Evolutionary conservation across 2,329 filamentous ascomycete species (phyloP).

Genomic region (Ascochyta clinopodiicola): DNA sequence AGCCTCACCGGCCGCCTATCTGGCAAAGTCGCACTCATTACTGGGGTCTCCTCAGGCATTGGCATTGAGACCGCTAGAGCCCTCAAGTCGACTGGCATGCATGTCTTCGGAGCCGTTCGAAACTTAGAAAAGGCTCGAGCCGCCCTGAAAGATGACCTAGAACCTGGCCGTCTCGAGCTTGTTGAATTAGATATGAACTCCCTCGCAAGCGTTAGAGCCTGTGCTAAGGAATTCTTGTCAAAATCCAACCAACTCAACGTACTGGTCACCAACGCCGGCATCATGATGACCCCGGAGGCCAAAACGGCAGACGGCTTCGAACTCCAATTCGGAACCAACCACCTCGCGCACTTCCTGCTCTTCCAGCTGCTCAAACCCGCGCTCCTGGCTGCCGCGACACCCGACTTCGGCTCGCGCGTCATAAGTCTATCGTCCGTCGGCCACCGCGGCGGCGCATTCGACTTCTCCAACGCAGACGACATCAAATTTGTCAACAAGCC

Average conservation of each 20-base stretch:
- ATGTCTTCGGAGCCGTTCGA: background rate
- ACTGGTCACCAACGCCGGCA: slow-evolving; percentile 38
- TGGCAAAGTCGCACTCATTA: too few relatives aligned
- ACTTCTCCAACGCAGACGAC: background rate
- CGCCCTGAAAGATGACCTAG: background rate
- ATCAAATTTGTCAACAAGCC: background rate
- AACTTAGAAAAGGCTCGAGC: background rate
- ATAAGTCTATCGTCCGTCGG: slow-evolving; percentile 55
- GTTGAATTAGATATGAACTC: slow-evolving; percentile 38
- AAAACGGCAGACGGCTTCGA: slow-evolving; percentile 43
- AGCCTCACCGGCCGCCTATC: too few relatives aligned
- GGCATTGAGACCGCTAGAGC: background rate
- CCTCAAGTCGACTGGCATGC: background rate
- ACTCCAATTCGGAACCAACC: slow-evolving; percentile 53
- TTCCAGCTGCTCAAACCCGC: slow-evolving; percentile 57
- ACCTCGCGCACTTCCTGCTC: slow-evolving; percentile 58
- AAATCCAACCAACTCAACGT: slow-evolving; percentile 23
- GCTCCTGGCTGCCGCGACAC: slow-evolving; percentile 49
- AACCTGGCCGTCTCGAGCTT: slow-evolving; percentile 26
- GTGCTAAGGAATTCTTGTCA: slow-evolving; percentile 17
- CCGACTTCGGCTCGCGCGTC: slow-evolving; percentile 55
- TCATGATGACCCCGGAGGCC: slow-evolving; percentile 41
- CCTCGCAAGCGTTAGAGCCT: background rate
- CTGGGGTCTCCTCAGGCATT: too few relatives aligned
- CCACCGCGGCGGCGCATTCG: background rate